Percentiles rank a stretch among this genome's conserved stretches.
Evolutionary conservation across 495 filamentous ascomycete species (phyloP).

Genomic region (Xylaria venustula): DNA sequence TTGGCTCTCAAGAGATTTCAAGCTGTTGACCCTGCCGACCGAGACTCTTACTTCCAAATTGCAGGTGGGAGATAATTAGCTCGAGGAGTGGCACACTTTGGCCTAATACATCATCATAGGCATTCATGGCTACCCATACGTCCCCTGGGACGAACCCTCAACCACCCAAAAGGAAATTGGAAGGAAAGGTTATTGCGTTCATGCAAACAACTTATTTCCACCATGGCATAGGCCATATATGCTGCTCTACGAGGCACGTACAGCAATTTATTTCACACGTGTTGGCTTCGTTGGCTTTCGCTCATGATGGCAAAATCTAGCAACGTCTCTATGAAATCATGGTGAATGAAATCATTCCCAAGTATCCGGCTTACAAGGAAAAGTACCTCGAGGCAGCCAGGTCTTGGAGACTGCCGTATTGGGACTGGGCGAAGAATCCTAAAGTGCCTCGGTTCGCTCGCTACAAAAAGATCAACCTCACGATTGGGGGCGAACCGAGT

Average conservation of each 20-base stretch:
- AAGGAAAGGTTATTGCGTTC: slow-evolving; percentile 32
- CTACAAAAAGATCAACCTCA: slow-evolving; percentile 23
- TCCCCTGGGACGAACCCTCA: slow-evolving; percentile 38
- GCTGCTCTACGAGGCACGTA: slow-evolving; percentile 42
- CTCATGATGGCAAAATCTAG: slow-evolving; percentile 10
- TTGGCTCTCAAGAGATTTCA: slow-evolving; percentile 13
- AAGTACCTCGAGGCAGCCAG: slow-evolving; percentile 43
- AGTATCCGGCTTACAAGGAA: slow-evolving; percentile 26
- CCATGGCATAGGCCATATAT: slow-evolving; percentile 50
- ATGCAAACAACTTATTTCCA: slow-evolving; percentile 37
- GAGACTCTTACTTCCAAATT: slow-evolving; percentile 37
- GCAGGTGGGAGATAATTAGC: slow-evolving; percentile 16
- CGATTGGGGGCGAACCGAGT: slow-evolving; percentile 30
- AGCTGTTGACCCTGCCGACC: slow-evolving; percentile 1
- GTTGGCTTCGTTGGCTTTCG: neutral
- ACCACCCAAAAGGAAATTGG: slow-evolving; percentile 29
- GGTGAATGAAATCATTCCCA: slow-evolving; percentile 23
- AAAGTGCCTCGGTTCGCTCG: slow-evolving; percentile 35
- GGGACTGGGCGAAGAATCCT: slow-evolving; percentile 54
- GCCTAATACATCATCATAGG: slow-evolving; percentile 27
- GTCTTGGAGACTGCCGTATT: slow-evolving; percentile 53
- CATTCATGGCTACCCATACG: slow-evolving; percentile 47
- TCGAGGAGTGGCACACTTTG: neutral
- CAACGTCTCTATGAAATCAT: slow-evolving; percentile 28
- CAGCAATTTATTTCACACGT: neutral